Percentiles rank a stretch among this genome's conserved stretches.
These are phyloP conservation scores for Mycena olivaceomarginata DNA, from an alignment of 768 basidiomycete species.

Conservation along the genomic window DNA sequence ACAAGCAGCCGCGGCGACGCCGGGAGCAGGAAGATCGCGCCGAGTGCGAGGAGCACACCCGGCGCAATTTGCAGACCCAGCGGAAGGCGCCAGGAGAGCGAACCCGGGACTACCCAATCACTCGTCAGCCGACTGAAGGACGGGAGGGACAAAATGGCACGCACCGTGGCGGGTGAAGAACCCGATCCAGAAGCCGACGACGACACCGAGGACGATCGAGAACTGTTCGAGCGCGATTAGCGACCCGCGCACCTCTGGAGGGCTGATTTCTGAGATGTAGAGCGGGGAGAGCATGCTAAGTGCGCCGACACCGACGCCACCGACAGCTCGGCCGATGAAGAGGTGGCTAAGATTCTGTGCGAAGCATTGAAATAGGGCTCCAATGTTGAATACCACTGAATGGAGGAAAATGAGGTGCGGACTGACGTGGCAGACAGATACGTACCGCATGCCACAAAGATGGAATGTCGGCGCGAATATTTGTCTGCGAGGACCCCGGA, in stretches of 20 bases:
- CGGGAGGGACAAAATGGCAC: slow-evolving; percentile 44
- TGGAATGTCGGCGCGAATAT: slow-evolving; percentile 80
- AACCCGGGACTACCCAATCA: slow-evolving; percentile 68
- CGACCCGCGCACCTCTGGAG: slow-evolving; percentile 87
- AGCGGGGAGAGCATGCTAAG: slow-evolving; percentile 88
- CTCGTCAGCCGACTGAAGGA: neutral
- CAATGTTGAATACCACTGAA: slow-evolving; percentile 81
- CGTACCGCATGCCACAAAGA: slow-evolving; percentile 82
- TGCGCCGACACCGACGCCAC: slow-evolving; percentile 89
- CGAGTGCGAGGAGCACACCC: slow-evolving; percentile 78
- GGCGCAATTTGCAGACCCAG: slow-evolving; percentile 84
- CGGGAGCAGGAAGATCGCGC: slow-evolving; percentile 73
- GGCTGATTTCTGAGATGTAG: slow-evolving; percentile 91
- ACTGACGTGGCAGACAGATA: neutral
- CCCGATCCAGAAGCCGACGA: slow-evolving; percentile 90
- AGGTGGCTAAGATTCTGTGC: slow-evolving; percentile 75
- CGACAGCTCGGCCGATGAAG: slow-evolving; percentile 82
- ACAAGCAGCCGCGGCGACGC: slow-evolving; percentile 79
- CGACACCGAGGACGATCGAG: slow-evolving; percentile 88
- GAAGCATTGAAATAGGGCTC: slow-evolving; percentile 80
- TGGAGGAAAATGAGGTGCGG: neutral
- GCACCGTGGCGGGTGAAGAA: slow-evolving; percentile 81
- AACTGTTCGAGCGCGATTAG: slow-evolving; percentile 88
- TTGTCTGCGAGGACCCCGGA: slow-evolving; percentile 83
- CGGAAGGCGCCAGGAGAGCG: slow-evolving; percentile 86